phyloP scores from a whole-genome alignment of 1,284 basidiomycete genomes.

The Marasmius fiardii region DNA sequence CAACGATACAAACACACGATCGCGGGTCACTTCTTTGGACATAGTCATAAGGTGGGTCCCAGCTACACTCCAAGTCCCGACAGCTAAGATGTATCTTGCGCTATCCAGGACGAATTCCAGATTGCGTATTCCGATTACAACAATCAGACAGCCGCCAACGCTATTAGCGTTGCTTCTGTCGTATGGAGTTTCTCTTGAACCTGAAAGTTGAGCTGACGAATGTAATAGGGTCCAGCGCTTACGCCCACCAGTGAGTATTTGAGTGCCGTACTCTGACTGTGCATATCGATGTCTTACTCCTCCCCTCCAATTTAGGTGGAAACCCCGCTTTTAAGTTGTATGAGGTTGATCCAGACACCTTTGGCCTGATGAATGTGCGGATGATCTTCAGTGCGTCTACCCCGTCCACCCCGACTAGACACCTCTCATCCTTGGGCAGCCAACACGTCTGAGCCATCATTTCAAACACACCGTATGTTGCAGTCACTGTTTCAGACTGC shows the following conservation, averaged over 20 bases:
- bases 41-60: constrained; percentile 32
- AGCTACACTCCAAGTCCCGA: not conserved
- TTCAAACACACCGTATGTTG: constrained; percentile 31
- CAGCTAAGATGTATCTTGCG: not conserved
- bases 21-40: constrained; percentile 48
- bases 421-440: constrained; percentile 20
- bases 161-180: constrained; percentile 46
- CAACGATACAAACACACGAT: constrained; percentile 57
- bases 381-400: constrained; percentile 36
- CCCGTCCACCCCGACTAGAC: not conserved
- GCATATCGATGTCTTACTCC: not conserved
- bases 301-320: constrained; percentile 27
- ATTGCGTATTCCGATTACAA: constrained; percentile 54
- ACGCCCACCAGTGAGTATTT: constrained; percentile 48
- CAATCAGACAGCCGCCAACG: constrained; percentile 44
- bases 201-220: not conserved
- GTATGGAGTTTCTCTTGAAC: constrained; percentile 19
- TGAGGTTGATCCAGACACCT: constrained; percentile 51
- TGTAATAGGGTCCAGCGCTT: constrained; percentile 36
- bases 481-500: not conserved
- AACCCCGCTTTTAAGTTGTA: constrained; percentile 53
- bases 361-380: constrained; percentile 46
- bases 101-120: constrained; percentile 50
- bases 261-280: not conserved
- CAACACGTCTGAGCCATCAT: constrained; percentile 33